Evolutionary conservation across 495 filamentous ascomycete species (phyloP).

Genomic region (Achaetomiella virescens): DNA sequence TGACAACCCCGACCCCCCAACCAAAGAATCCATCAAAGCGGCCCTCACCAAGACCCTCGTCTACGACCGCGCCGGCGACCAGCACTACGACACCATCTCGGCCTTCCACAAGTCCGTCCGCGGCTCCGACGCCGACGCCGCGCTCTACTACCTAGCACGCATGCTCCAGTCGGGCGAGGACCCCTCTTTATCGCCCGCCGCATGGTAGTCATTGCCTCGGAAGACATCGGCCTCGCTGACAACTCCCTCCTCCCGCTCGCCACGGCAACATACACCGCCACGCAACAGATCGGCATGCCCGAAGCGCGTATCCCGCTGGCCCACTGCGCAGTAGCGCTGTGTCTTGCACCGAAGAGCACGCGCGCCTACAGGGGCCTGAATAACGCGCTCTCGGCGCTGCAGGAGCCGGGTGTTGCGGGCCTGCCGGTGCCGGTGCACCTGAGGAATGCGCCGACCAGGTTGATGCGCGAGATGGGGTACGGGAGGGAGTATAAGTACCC

Average conservation of each 20-base stretch:
- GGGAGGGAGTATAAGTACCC: slow-evolving; percentile 96
- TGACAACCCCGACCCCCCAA: slow-evolving; percentile 27
- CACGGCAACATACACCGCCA: slow-evolving; percentile 74
- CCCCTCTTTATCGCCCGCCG: slow-evolving; percentile 86
- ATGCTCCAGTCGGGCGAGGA: slow-evolving; percentile 98
- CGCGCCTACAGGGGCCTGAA: slow-evolving; percentile 77
- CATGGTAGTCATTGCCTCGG: slow-evolving; percentile 84
- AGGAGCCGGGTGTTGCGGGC: slow-evolving; percentile 71
- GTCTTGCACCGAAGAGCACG: slow-evolving; percentile 77
- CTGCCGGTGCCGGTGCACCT: slow-evolving; percentile 81
- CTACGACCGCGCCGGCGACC: slow-evolving; percentile 90
- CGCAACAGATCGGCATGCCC: slow-evolving; percentile 87
- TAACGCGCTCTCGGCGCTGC: slow-evolving; percentile 65
- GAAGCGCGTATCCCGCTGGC: slow-evolving; percentile 90
- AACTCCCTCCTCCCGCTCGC: slow-evolving; percentile 78
- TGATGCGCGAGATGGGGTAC: slow-evolving; percentile 90
- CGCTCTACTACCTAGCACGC: slow-evolving; percentile 86
- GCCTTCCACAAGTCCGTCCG: slow-evolving; percentile 95
- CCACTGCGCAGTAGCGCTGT: slow-evolving; percentile 77
- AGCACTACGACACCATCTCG: slow-evolving; percentile 93
- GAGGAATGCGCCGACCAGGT: slow-evolving; percentile 79
- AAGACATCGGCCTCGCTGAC: slow-evolving; percentile 89
- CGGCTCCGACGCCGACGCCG: slow-evolving; percentile 76
- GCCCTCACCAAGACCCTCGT: slow-evolving; percentile 84
- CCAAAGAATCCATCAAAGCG: slow-evolving; percentile 64